Evolutionary conservation across 768 basidiomycete genomes (phyloP).

Genomic region (Amyloporia xantha): DNA sequence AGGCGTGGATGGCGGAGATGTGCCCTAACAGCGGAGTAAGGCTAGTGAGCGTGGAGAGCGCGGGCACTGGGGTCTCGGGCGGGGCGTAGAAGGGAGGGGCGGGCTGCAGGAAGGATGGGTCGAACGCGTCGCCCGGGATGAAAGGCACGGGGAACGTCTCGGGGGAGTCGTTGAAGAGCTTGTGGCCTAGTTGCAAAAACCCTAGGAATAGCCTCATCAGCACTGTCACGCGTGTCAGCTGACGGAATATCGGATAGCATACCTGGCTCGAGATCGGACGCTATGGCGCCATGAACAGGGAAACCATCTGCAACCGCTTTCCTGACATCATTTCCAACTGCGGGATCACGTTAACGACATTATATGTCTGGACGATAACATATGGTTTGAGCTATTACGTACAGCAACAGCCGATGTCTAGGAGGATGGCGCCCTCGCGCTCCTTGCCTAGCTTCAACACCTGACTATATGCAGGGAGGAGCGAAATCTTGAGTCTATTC

Average conservation of each 20-base stretch:
- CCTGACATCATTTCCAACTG: slow-evolving; percentile 36
- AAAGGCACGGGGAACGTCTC: slow-evolving; percentile 50
- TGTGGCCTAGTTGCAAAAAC: slow-evolving; percentile 58
- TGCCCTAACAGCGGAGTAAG: slow-evolving; percentile 30
- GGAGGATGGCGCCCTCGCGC: slow-evolving; percentile 30
- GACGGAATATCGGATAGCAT: neutral
- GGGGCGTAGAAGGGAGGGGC: slow-evolving; percentile 14
- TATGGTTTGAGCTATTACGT: too few species aligned
- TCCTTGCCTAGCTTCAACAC: slow-evolving; percentile 32
- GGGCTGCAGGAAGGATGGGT: slow-evolving; percentile 33
- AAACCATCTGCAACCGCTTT: slow-evolving; percentile 37
- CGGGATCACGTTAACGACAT: too few species aligned
- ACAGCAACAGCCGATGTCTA: slow-evolving; percentile 43
- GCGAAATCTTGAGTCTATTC: neutral
- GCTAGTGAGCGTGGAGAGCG: slow-evolving; percentile 28
- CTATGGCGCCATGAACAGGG: slow-evolving; percentile 29
- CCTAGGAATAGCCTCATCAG: slow-evolving; percentile 31
- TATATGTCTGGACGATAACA: too few species aligned
- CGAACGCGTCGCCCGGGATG: slow-evolving; percentile 48
- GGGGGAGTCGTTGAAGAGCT: slow-evolving; percentile 47
- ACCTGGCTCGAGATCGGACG: slow-evolving; percentile 33
- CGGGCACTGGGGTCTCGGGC: slow-evolving; percentile 11
- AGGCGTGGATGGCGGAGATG: slow-evolving; percentile 33
- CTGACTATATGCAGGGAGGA: slow-evolving; percentile 16
- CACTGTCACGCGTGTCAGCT: slow-evolving; percentile 17